Evolutionary conservation across 2,329 filamentous ascomycete genomes (phyloP).

Genomic region (Tolypocladium pustulatum): DNA sequence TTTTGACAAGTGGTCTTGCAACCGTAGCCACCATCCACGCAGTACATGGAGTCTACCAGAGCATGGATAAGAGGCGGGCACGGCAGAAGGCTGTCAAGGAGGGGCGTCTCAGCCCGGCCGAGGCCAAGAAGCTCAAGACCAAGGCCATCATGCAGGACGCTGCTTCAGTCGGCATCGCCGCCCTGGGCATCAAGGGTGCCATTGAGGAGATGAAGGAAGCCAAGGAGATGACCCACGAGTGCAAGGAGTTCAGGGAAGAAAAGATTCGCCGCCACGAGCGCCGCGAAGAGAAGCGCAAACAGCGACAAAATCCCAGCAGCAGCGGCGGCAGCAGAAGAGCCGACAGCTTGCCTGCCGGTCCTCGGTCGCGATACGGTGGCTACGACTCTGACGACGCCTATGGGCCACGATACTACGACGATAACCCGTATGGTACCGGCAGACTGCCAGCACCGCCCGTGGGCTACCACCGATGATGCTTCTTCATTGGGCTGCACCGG

Average conservation of each 20-base stretch:
- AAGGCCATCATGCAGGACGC: constrained; percentile 47
- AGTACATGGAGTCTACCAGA: constrained; percentile 46
- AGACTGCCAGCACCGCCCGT: constrained; percentile 25
- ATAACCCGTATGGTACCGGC: constrained; percentile 32
- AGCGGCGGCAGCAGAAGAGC: constrained; percentile 28
- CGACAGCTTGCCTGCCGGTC: constrained; percentile 33
- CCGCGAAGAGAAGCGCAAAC: constrained; percentile 28
- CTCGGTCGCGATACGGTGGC: constrained; percentile 24
- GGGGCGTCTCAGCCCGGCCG: constrained; percentile 36
- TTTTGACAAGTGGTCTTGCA: constrained; percentile 45
- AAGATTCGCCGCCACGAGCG: constrained; percentile 37
- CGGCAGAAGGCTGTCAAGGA: constrained; percentile 43
- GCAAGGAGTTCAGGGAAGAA: constrained; percentile 37
- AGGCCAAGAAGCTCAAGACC: constrained; percentile 46
- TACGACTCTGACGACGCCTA: constrained; percentile 28
- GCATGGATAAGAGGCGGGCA: constrained; percentile 44
- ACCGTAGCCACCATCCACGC: constrained; percentile 51
- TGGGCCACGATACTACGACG: constrained; percentile 35
- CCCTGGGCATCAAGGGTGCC: constrained; percentile 46
- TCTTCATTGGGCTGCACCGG: neutral
- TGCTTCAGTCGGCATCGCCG: constrained; percentile 47
- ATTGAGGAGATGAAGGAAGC: constrained; percentile 46
- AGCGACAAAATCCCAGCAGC: constrained; percentile 17
- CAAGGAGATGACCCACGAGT: constrained; percentile 36
- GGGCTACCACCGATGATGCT: constrained; percentile 4